These are phyloP conservation scores for Monsonia emarginata DNA, from an alignment of 441 rosid genomes.

Conservation along the genomic window DNA sequence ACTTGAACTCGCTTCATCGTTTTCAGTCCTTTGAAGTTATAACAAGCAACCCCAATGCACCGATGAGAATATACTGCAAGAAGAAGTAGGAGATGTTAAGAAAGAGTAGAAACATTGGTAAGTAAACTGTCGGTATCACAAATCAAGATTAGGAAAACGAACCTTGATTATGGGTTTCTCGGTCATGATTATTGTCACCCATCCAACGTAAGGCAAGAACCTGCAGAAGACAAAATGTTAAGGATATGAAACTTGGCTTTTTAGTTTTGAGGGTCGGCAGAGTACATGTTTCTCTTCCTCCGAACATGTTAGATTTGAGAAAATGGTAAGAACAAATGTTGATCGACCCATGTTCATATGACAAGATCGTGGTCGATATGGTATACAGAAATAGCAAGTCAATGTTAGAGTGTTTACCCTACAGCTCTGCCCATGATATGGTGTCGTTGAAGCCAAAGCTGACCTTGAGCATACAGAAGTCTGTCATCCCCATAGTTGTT, in stretches of 20 bases:
- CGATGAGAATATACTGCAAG: conserved; percentile 67
- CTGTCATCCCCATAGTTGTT: conserved; percentile 72
- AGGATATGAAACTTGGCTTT: neutral
- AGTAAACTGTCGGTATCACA: neutral
- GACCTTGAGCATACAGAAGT: conserved; percentile 79
- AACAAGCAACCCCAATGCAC: conserved; percentile 64
- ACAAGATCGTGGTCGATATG: neutral
- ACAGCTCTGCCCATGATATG: conserved; percentile 93
- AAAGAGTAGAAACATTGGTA: too few species aligned
- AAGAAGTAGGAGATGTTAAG: neutral
- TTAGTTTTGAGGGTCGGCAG: neutral
- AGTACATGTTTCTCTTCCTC: neutral
- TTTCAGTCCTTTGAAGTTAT: conserved; percentile 57
- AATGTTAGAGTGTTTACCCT: conserved; percentile 32
- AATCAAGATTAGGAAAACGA: conserved; percentile 5
- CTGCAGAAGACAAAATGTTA: conserved; percentile 27
- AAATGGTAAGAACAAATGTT: too few species aligned
- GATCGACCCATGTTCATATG: too few species aligned
- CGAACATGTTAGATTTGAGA: too few species aligned
- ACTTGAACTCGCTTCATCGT: neutral
- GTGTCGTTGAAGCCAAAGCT: conserved; percentile 72
- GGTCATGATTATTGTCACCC: conserved; percentile 89
- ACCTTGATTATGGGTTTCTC: conserved; percentile 93
- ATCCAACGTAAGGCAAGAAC: conserved; percentile 82
- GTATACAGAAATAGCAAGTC: neutral